phyloP scores from a whole-genome alignment of 1,284 basidiomycete genomes.

The Pseudozyma tsukubaensis region DNA sequence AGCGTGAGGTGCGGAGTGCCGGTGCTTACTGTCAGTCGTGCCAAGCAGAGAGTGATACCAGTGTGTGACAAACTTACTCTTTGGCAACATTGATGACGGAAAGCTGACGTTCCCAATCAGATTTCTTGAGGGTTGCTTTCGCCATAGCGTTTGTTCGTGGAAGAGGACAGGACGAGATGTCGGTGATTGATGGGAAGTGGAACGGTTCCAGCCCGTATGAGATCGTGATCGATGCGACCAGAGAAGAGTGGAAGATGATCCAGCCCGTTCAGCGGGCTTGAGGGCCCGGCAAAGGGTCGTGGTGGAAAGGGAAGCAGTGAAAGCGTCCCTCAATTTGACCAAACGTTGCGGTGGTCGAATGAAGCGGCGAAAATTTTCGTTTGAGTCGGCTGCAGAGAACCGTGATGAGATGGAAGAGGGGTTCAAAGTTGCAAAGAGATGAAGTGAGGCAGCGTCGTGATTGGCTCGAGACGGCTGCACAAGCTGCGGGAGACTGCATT shows the following conservation, averaged over 20 bases:
- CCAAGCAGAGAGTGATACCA: too few relatives aligned
- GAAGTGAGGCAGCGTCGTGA: conserved; percentile 17
- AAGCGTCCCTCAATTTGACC: not conserved
- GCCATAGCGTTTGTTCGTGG: conserved; percentile 19
- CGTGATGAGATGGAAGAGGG: conserved; percentile 10
- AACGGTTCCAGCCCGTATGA: conserved; percentile 7
- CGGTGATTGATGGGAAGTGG: too few relatives aligned
- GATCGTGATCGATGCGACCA: not conserved
- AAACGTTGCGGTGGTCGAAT: not conserved
- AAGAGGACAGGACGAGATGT: not conserved
- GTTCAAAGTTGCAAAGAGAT: conserved; percentile 21
- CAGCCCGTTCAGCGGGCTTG: conserved; percentile 26
- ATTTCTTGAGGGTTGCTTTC: conserved; percentile 46
- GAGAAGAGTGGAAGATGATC: conserved; percentile 1
- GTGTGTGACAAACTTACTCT: conserved; percentile 73
- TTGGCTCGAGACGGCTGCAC: conserved; percentile 13
- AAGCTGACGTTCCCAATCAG: conserved; percentile 72
- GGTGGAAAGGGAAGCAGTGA: conserved; percentile 3
- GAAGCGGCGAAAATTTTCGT: conserved; percentile 22
- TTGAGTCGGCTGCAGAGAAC: conserved; percentile 11
- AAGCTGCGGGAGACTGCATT: conserved; percentile 3
- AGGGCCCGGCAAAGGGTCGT: conserved; percentile 26
- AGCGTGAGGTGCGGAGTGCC: too few relatives aligned
- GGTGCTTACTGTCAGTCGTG: too few relatives aligned
- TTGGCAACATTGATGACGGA: conserved; percentile 71